Evolutionary conservation across 2,329 filamentous ascomycete species (phyloP), one percentile per base, ranked within the genome.

Genomic region (Fusarium brachygibbosum): DNA sequence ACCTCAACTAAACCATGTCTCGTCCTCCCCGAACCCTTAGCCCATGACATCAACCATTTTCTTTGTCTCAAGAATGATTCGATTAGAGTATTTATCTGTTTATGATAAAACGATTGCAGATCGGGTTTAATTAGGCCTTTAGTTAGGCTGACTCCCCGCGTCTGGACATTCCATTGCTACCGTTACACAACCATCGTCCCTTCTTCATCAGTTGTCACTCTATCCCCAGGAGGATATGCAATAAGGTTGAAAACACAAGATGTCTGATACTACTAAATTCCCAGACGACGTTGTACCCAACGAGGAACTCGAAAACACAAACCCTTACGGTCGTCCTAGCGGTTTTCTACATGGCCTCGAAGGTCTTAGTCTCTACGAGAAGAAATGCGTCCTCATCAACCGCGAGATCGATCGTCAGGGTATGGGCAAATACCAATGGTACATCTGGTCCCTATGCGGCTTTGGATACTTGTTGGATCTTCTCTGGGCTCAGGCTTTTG

Each of bases 401-500:
- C 77, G 67, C 13, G 85, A 86, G 73, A 83, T 87, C 60, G 83
- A 87, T 57, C 66, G 73, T 37, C 82, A 85, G 64, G 85, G 85
- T 38, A 85, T 87, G 83, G 85, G 84, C 5, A 77, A 75, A 54
- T 87, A 86, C 62, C 84, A 87, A 68, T 86, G 83, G 83, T 84
- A 79, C 66, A 78, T 84, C 46, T 87, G 84, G 84, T 70, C 75
- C 5, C 76, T 87, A 0, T 87, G 85, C 65, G 85, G 85, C 35
- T 84, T 86, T 35, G 85, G 85, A 3, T 87, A 87, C 70, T 75
- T 87, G 40, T 79, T 88, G 37, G 87, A 88, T 67, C 75, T 88
- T 25, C 78, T 87, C 46, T 88, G 86, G 85, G 85, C 86, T 5
- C 86, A 88, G 66, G 86, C 84, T 0, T 87, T 88, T 69, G 85